phyloP scores from a whole-genome alignment of 129 eudicot species.

The Helichrysum umbraculigerum region DNA sequence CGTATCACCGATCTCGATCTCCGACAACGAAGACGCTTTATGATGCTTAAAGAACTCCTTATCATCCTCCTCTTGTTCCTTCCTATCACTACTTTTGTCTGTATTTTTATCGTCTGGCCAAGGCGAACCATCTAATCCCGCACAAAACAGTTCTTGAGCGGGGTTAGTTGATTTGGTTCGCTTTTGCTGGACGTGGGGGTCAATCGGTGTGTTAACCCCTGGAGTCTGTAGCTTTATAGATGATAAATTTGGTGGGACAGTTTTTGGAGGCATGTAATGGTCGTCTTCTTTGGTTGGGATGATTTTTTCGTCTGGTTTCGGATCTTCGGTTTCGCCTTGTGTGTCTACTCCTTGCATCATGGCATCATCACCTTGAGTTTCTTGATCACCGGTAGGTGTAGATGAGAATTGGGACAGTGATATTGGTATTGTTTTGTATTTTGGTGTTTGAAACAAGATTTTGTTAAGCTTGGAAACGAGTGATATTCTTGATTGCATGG shows the following conservation, averaged over 20 bases:
- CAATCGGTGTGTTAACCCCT: slow-evolving; percentile 44
- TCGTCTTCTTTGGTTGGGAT: slow-evolving; percentile 33
- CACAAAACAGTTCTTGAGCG: slow-evolving; percentile 36
- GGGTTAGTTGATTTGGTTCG: slow-evolving; percentile 29
- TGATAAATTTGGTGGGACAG: slow-evolving; percentile 31
- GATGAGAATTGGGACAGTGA: not conserved
- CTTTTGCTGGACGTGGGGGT: slow-evolving; percentile 55
- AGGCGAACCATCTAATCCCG: slow-evolving; percentile 56
- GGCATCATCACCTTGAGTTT: slow-evolving; percentile 25
- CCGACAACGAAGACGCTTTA: slow-evolving; percentile 77
- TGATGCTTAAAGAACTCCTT: slow-evolving; percentile 60
- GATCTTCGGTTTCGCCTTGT: slow-evolving; percentile 30
- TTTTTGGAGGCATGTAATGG: slow-evolving; percentile 39
- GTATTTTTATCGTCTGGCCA: slow-evolving; percentile 47
- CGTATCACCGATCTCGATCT: slow-evolving; percentile 72
- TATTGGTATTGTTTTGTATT: slow-evolving; percentile 8
- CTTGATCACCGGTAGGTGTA: not conserved
- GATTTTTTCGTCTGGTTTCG: slow-evolving; percentile 16
- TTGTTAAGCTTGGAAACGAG: slow-evolving; percentile 25
- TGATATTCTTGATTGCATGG: slow-evolving; percentile 50
- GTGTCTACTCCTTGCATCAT: slow-evolving; percentile 43
- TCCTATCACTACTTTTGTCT: slow-evolving; percentile 13
- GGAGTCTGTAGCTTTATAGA: slow-evolving; percentile 44
- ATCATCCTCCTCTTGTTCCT: slow-evolving; percentile 51
- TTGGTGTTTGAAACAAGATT: not conserved